Conservation (phyloP, 805 yeast genomes). For the Scheffersomyces ergatensis region DNA sequence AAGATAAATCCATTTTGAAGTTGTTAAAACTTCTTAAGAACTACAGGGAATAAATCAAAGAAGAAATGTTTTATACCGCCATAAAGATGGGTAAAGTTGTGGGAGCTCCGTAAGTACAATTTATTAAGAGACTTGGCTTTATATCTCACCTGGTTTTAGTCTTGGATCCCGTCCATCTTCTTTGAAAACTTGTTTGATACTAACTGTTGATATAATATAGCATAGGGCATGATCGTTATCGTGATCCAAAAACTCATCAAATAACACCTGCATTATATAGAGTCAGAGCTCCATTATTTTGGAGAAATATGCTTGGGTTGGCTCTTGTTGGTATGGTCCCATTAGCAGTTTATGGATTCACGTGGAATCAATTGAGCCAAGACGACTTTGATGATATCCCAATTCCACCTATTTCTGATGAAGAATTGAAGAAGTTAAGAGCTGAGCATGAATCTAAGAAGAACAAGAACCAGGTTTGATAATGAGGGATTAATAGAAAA, state of each 20-base stretch:
- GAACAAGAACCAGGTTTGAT: slow-evolving; percentile 1
- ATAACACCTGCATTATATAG: slow-evolving; percentile 94
- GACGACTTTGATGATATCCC: slow-evolving; percentile 93
- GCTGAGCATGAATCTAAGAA: slow-evolving; percentile 62
- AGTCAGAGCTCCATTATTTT: slow-evolving; percentile 84
- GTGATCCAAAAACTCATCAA: slow-evolving; percentile 68
- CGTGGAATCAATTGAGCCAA: slow-evolving; percentile 61
- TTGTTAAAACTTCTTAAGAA: too few relatives aligned
- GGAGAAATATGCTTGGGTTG: slow-evolving; percentile 68
- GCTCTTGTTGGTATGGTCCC: slow-evolving; percentile 61
- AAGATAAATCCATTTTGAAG: too few relatives aligned
- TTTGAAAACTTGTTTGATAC: slow-evolving; percentile 5
- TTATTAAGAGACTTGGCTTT: too few relatives aligned
- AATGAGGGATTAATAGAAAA: too few relatives aligned
- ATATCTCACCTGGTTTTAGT: too few relatives aligned
- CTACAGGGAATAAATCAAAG: too few relatives aligned
- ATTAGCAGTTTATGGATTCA: slow-evolving; percentile 60
- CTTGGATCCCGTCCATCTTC: not conserved
- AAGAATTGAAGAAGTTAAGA: slow-evolving; percentile 68
- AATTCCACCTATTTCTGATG: slow-evolving; percentile 85
- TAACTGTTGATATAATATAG: slow-evolving; percentile 19
- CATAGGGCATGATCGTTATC: slow-evolving; percentile 42
- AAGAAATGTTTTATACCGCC: not conserved
- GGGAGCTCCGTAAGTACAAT: slow-evolving; percentile 7
- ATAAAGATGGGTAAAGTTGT: slow-evolving; percentile 6